Evolutionary conservation across 495 filamentous ascomycete genomes (phyloP), one percentile per base, ranked within the genome.

Genomic region (Stereocaulon alpinum): DNA sequence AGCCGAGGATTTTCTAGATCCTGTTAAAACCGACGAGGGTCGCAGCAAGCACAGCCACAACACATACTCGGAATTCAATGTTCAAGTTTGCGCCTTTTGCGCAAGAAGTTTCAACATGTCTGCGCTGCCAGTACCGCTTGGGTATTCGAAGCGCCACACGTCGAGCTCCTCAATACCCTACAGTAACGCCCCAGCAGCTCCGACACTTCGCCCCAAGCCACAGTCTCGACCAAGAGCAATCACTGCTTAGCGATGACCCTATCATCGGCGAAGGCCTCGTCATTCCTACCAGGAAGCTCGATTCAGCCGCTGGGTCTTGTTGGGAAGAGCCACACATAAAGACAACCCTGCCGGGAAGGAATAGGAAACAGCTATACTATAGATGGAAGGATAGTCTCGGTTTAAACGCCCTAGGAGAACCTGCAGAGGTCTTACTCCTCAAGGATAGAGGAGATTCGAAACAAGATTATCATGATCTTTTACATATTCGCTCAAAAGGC

Each of bases 391-490:
- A 44, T 20, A 55, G 22, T 30, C 65, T 77, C 27, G 66, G 61
- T 48, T 64, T 77, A n/a, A 55, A 71, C 34, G 50, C 70, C 1
- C 60, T 80, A 9, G 77, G 77, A 14, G 62, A 73, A 50, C 74
- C 73, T 0, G 74, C 68, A 7, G 65, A 78, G 52, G 72, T 78
- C 5, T 65, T 78, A 18, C 64, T 78, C 34, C 61, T 79, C 20
- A 60, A 44, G 11, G 59, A 63, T 29, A 14, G 49, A 32, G 6
- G 40, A 41, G 12, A 56, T 4, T 22, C 11, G 22, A 24, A 45
- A 29, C 10, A 9, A 22, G 29, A 40, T 30, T 11, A 22, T n/a
- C 17, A 24, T 18, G 24, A 17, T 24, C 6, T 11, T 6, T 12
- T 43, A 30, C 10, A 22, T 22, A 11, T 50, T 40, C 45, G 34